Evolutionary conservation across 2,329 filamentous ascomycete species (phyloP).

Genomic region (Trichoderma hamatum): DNA sequence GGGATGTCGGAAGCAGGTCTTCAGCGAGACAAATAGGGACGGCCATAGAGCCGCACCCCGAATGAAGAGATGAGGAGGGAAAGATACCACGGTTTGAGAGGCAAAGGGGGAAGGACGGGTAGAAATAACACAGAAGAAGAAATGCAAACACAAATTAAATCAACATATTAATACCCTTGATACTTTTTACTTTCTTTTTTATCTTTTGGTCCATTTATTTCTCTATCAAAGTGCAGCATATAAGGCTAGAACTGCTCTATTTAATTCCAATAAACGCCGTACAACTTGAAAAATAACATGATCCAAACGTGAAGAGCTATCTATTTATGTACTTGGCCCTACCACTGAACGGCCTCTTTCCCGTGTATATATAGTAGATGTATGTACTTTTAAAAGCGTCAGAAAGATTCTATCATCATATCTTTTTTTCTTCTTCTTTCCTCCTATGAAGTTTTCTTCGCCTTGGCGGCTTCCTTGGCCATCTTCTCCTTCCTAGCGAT

Average conservation of each 20-base stretch:
- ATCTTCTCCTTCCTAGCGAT: conserved; percentile 83
- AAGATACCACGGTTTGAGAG: conserved; percentile 20
- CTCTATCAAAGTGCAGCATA: background rate
- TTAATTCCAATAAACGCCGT: conserved; percentile 13
- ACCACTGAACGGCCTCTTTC: background rate
- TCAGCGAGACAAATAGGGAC: background rate
- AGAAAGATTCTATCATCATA: background rate
- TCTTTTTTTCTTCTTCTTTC: conserved; percentile 2
- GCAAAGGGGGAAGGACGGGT: background rate
- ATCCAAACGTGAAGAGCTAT: background rate
- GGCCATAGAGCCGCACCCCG: background rate
- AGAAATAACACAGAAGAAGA: conserved; percentile 6
- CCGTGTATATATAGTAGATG: background rate
- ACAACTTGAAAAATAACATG: background rate
- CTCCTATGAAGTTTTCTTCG: conserved; percentile 40
- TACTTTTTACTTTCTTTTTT: background rate
- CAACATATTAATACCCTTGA: background rate
- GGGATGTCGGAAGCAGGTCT: conserved; percentile 25
- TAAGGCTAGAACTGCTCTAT: background rate
- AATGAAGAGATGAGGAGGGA: conserved; percentile 20
- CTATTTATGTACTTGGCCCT: conserved; percentile 10
- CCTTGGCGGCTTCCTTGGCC: conserved; percentile 70
- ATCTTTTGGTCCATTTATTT: background rate
- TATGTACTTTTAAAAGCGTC: conserved; percentile 7
- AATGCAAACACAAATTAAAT: conserved; percentile 17